Percentiles rank a stretch among this genome's conserved stretches.
These are phyloP conservation scores for Pochonia chlamydosporia DNA, from an alignment of 2,329 filamentous ascomycete genomes.

Conservation along the genomic window DNA sequence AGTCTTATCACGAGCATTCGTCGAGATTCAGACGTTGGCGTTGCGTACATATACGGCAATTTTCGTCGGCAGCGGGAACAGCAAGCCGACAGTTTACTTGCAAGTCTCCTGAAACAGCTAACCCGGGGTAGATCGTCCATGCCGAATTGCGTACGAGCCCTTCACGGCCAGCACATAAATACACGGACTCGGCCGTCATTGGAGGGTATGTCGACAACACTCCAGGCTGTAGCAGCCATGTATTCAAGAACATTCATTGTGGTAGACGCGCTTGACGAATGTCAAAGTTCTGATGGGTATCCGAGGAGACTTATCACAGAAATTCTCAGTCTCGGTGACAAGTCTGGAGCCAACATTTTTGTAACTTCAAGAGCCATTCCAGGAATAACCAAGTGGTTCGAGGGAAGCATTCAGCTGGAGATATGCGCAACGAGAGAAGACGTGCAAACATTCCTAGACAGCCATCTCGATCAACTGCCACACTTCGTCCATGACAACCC, in stretches of 20 bases:
- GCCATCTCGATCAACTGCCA: background rate
- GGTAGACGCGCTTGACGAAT: slow-evolving; percentile 2
- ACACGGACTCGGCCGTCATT: background rate
- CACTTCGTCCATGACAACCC: background rate
- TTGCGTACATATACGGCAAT: slow-evolving; percentile 1
- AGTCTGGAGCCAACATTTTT: background rate
- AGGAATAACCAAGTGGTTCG: background rate
- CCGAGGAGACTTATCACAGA: background rate
- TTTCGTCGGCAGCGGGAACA: background rate
- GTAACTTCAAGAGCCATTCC: background rate
- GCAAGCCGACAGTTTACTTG: background rate
- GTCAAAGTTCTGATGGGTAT: background rate
- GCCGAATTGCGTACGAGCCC: background rate
- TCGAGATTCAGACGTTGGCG: background rate
- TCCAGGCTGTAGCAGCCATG: background rate
- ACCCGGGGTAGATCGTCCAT: background rate
- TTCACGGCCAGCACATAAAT: background rate
- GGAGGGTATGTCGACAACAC: background rate
- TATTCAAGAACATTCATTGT: slow-evolving; percentile 1
- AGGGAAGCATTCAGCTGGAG: background rate
- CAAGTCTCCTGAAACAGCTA: background rate
- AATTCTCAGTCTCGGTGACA: background rate
- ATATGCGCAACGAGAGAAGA: background rate
- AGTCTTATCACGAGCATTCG: background rate
- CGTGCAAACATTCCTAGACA: background rate